Base-by-base conservation (phyloP, 1,284 basidiomycete genomes). In the Neolentinus lepideus region DNA sequence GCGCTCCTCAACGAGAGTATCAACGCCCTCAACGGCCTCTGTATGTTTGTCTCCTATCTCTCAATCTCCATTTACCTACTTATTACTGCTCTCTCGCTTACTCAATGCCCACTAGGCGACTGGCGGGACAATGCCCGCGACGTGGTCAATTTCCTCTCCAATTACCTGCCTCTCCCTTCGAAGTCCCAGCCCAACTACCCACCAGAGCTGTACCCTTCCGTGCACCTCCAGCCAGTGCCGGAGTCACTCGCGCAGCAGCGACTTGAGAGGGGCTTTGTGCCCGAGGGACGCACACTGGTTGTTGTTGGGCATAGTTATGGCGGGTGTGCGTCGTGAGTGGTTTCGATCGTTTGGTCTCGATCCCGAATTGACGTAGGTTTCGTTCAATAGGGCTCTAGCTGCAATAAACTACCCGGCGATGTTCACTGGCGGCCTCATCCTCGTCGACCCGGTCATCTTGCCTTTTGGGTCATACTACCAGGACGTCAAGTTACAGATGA, bases 51-150 rank as follows among this genome's bases (percentile, higher is more conserved):
- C 14, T 43, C 14, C 26, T 56, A 9, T 19, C 45, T 47, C 45
- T 21, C 26, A 25, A 26, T 19, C 21, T 1, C 24, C n/a, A 54
- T 25, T 52, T 53, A 12, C 33, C 25, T 47, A 35, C 53, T 24
- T 35, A 4, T 43, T 16, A 3, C 38, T 21, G 16, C 38, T 50
- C 54, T 21, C 48, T 21, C 38, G 8, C 38, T 51, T 54, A 24
- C 48, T 19, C 27, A 36, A 21, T 22, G 19, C 16, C 3, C 26
- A n/a, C 12, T n/a, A 76, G 76, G 74, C 63, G 74, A 76, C 63
- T 81, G 80, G 79, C 62, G 66, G 3, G 79, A 80, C 60, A 70
- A 80, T 59, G 67, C 74, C 3, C 71, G 80, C 8, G 81, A 83
- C 60, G 69, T 81, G 27, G 58, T 77, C 55, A 71, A 80, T 52